Evolutionary conservation across 1,284 basidiomycete genomes (phyloP).

Genomic region (Phellopilus nigrolimitatus): DNA sequence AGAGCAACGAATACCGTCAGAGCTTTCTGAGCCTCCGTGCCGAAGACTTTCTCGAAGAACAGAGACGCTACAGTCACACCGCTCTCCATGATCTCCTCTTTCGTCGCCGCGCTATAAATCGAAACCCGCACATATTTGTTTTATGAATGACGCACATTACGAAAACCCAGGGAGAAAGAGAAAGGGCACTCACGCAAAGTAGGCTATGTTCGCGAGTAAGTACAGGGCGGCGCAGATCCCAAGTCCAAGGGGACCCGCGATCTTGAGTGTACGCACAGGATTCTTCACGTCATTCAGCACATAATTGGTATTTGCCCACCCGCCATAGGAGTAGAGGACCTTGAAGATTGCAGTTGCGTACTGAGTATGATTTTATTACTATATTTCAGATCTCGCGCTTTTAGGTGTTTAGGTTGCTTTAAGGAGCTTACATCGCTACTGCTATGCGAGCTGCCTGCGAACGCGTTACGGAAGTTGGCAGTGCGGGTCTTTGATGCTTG

Average conservation of each 20-base stretch:
- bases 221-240: slow-evolving; percentile 44
- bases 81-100: slow-evolving; percentile 40
- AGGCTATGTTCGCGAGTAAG: slow-evolving; percentile 48
- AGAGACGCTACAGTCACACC: slow-evolving; percentile 47
- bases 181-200: slow-evolving; percentile 36
- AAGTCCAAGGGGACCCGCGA: slow-evolving; percentile 50
- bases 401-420: neutral
- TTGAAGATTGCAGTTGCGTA: slow-evolving; percentile 58
- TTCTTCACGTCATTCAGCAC: slow-evolving; percentile 51
- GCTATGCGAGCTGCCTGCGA: slow-evolving; percentile 43
- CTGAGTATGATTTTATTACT: slow-evolving; percentile 25
- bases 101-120: slow-evolving; percentile 36
- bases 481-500: slow-evolving; percentile 38
- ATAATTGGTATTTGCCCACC: slow-evolving; percentile 50
- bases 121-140: no score
- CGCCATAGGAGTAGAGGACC: slow-evolving; percentile 50
- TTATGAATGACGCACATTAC: no score
- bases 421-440: slow-evolving; percentile 35
- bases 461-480: slow-evolving; percentile 43
- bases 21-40: slow-evolving; percentile 39
- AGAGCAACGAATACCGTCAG: slow-evolving; percentile 49
- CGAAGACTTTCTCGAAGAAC: slow-evolving; percentile 55
- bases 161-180: neutral
- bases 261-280: slow-evolving; percentile 47
- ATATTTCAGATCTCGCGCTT: neutral